Conservation (phyloP, 2,329 filamentous ascomycete species). For the Aspergillus latus region DNA sequence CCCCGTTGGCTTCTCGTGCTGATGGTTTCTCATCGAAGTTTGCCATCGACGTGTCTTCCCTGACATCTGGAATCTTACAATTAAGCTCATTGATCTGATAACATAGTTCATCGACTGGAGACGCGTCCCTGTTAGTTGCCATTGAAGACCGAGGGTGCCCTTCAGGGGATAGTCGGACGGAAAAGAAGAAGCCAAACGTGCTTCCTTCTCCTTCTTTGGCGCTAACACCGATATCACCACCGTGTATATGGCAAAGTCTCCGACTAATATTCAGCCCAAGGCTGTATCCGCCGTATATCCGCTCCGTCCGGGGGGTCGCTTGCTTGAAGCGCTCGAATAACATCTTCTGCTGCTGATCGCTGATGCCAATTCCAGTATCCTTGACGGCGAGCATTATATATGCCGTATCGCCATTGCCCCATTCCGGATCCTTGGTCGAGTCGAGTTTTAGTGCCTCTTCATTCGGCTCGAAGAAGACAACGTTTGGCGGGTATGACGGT, state of each 20-base stretch:
- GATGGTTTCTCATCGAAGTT: conserved; percentile 18
- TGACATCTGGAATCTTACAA: conserved; percentile 19
- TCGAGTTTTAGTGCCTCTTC: conserved; percentile 27
- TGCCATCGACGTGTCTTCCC: conserved; percentile 12
- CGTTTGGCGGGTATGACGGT: conserved; percentile 41
- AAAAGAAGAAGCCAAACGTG: conserved; percentile 60
- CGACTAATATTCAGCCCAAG: conserved; percentile 77
- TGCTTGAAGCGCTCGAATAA: conserved; percentile 80
- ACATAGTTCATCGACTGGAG: conserved; percentile 20
- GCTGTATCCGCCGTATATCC: conserved; percentile 76
- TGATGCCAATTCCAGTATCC: conserved; percentile 75
- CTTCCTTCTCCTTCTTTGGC: conserved; percentile 56
- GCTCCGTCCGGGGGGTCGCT: conserved; percentile 71
- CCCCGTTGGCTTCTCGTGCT: conserved; percentile 15
- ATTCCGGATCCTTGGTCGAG: conserved; percentile 47
- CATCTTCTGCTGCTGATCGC: conserved; percentile 67
- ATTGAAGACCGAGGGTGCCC: background rate
- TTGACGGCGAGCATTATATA: conserved; percentile 72
- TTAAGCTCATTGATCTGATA: conserved; percentile 22
- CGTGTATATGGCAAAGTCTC: conserved; percentile 76
- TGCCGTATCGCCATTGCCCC: conserved; percentile 58
- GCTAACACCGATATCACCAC: conserved; percentile 73
- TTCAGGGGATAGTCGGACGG: conserved; percentile 35
- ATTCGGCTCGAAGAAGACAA: conserved; percentile 32
- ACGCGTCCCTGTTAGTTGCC: background rate